Base-by-base conservation (phyloP, 768 basidiomycete species). In the Tricholoma matsutake region DNA sequence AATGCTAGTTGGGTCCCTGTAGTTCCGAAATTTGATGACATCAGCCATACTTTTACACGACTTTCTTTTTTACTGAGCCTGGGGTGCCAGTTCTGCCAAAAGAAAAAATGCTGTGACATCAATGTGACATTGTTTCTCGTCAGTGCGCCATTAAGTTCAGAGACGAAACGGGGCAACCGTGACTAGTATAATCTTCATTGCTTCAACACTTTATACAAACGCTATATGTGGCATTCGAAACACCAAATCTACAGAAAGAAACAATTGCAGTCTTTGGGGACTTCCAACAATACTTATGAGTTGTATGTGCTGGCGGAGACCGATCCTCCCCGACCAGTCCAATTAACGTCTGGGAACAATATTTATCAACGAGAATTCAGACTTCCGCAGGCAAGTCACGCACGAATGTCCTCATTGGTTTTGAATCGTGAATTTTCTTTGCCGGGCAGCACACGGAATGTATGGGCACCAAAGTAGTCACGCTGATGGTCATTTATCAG, bases 381-480 rank as follows among this genome's bases (percentile, higher is more conserved):
- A 9, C 51, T 62, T 57, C 31, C 59, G 28, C 13, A 28, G 22
- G n/a, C 5, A 65, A 35, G 32, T 43, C 20, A 86, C 92, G 69
- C 73, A 94, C 92, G 92, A 74, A 98, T 94, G 73, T 96, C 92
- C 76, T 92, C 79, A 72, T 86, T 89, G 61, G 84, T 69, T 78
- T 86, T 85, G 78, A 96, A 87, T 71, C 79, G 87, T 54, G 81
- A 82, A 75, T 92, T 96, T 78, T 94, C 95, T 78, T 91, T 91
- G 57, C 96, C 94, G 58, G 94, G 89, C 37, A 94, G 80, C 61
- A 98, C 94, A 57, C 87, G 85, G 93, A 97, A 98, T 58, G 96
- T 98, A 82, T 98, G 96, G 47, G 96, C 93, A 76, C 97, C 96
- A 75, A 99, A 99, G 86, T 96, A 99, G 73, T 99, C 96, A 74